These are phyloP conservation scores for Zygoascus tannicola DNA, from an alignment of 805 yeast genomes.

Conservation along the genomic window DNA sequence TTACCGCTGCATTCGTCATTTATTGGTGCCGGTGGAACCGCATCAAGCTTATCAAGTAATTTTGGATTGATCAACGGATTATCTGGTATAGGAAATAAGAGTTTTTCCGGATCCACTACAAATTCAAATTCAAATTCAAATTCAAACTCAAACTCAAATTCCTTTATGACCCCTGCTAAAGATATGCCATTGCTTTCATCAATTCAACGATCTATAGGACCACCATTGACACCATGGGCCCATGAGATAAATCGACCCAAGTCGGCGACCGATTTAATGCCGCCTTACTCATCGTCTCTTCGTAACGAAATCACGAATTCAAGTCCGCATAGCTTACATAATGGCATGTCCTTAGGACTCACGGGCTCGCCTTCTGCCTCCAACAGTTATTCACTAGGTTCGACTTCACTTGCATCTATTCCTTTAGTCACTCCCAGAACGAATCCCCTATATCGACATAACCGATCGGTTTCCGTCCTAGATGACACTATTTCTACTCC, in stretches of 20 bases:
- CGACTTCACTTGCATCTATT: no score
- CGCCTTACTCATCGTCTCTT: conserved; percentile 2
- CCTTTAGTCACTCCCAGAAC: background rate
- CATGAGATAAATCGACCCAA: conserved; percentile 23
- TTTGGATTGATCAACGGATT: background rate
- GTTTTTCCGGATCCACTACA: conserved; percentile 9
- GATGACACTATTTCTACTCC: conserved; percentile 9
- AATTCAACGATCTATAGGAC: conserved; percentile 12
- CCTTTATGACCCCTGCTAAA: conserved; percentile 14
- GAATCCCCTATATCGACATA: conserved; percentile 4
- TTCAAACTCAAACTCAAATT: background rate
- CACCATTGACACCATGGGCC: conserved; percentile 21
- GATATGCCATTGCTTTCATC: conserved; percentile 3
- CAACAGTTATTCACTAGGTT: no score
- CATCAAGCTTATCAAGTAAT: no score
- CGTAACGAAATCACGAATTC: background rate
- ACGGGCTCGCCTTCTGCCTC: background rate
- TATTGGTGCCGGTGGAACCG: conserved; percentile 1
- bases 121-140: conserved; percentile 1
- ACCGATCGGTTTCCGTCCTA: conserved; percentile 14
- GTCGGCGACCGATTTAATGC: conserved; percentile 17
- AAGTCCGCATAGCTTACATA: conserved; percentile 3
- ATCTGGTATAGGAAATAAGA: background rate
- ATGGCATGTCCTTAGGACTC: conserved; percentile 1
- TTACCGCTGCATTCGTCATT: background rate